Base-by-base conservation (phyloP, 495 filamentous ascomycete species). In the Xylaria palmicola region DNA sequence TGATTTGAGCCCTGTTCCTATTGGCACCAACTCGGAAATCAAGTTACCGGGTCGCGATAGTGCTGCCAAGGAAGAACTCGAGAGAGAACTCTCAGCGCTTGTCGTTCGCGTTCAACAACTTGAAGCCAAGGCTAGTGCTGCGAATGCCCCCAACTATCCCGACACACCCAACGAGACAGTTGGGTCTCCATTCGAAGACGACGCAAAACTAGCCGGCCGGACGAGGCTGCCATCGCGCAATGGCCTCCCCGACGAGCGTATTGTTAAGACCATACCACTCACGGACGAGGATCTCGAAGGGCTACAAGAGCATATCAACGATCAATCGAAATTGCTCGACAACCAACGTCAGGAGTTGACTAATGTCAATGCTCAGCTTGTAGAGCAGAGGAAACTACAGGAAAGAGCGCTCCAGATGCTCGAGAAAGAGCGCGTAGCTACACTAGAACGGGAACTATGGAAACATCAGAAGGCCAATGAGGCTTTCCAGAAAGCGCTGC, bases 381-480 rank as follows among this genome's bases (percentile, higher is more conserved):
- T 83, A 10, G 84, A 88, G 75, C 83, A 90, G 60, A 89, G 86
- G 69, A 75, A 82, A 59, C 72, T 84, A 20, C 81, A 90, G 57
- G 83, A 90, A 65, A 77, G 81, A 66, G 84, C 87, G 2, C 74
- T 85, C 20, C 78, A 80, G 44, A 72, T 79, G 19, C 74, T 82
- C 30, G 81, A 85, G 66, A 75, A 82, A 44, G 79, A 82, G 59
- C 75, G 80, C 8, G 81, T 85, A 12, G 76, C 79, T 1, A 75
- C 79, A 4, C 77, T 98, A 30, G 92, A 97, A 74, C 84, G 94
- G 15, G 95, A 99, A 75, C 80, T 99, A 48, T 89, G 86, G 77
- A 99, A 98, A 73, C 91, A 96, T 68, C 92, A 97, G 64, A 93
- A 97, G 77, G 94, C 95, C 64, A 99, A 99, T 75, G 90, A 96